Conservation (phyloP, 768 basidiomycete genomes). For the Tulasnella sp. region DNA sequence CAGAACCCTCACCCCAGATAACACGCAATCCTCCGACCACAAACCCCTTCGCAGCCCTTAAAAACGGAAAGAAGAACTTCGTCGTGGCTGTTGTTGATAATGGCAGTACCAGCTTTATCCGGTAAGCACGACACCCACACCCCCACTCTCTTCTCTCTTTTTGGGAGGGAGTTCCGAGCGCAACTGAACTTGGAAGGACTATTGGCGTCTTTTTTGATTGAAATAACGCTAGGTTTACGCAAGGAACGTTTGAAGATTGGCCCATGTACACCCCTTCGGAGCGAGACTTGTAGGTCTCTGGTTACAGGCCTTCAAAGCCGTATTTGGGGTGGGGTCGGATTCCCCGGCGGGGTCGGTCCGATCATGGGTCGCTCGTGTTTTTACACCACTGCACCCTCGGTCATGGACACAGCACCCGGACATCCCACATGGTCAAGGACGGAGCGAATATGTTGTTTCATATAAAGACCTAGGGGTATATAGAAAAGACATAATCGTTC, state of each 20-base stretch:
- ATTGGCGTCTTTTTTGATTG: not conserved
- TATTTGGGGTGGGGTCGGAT: not conserved
- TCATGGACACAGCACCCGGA: not conserved
- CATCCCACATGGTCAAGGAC: not conserved
- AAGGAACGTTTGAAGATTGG: constrained; percentile 80
- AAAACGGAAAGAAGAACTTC: constrained; percentile 74
- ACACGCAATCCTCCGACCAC: not conserved
- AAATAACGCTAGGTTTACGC: constrained; percentile 48
- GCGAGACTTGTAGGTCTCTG: not conserved
- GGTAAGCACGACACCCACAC: not conserved
- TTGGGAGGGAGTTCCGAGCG: not conserved
- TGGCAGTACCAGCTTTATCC: constrained; percentile 79
- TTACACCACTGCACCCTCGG: not conserved
- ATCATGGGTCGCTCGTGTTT: not conserved
- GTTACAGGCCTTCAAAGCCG: not conserved
- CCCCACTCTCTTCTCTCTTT: not conserved
- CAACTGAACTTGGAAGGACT: not conserved
- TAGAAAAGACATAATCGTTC: not conserved
- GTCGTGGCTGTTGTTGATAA: constrained; percentile 84
- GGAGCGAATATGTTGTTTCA: not conserved
- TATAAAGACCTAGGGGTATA: not conserved
- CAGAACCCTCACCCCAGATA: not conserved
- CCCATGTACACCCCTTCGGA: constrained; percentile 43
- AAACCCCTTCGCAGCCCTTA: constrained; percentile 74
- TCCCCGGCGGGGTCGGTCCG: not conserved